Conservation (phyloP, 2,329 filamentous ascomycete species). For the Cladophialophora immunda region DNA sequence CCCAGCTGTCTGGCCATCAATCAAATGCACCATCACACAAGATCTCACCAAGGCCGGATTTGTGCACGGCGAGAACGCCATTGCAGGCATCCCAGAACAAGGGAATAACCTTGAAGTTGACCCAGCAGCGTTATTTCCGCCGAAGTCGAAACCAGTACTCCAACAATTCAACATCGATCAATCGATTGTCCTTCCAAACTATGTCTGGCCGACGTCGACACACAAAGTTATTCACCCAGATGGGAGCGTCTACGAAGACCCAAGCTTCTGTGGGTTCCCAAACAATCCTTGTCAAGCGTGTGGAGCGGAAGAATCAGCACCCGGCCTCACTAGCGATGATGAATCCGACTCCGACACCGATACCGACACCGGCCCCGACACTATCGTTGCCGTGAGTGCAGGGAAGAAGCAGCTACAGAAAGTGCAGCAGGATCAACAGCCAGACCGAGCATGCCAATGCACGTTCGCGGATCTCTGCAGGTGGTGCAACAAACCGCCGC, state of each 20-base stretch:
- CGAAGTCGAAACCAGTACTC: neutral
- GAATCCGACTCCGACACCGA: no score
- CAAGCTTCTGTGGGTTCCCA: slow-evolving; percentile 16
- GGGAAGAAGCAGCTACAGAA: neutral
- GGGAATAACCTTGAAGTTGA: neutral
- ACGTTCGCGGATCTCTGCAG: slow-evolving; percentile 21
- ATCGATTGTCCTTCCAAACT: slow-evolving; percentile 20
- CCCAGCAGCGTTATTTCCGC: neutral
- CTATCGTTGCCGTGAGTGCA: neutral
- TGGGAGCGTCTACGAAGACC: slow-evolving; percentile 13
- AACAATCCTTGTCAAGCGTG: slow-evolving; percentile 12
- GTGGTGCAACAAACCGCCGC: slow-evolving; percentile 4
- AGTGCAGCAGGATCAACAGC: neutral
- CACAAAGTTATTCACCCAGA: neutral
- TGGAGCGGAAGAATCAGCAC: neutral
- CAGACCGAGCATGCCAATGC: slow-evolving; percentile 22
- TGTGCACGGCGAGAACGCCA: slow-evolving; percentile 6
- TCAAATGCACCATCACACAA: slow-evolving; percentile 25
- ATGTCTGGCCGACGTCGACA: slow-evolving; percentile 10
- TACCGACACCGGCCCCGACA: no score
- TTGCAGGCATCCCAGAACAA: neutral
- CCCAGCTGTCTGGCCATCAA: slow-evolving; percentile 7
- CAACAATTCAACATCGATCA: slow-evolving; percentile 24
- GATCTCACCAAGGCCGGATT: slow-evolving; percentile 14
- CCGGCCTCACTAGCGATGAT: no score